A percentile compares a stretch with the other conserved stretches of the same genome.
These are phyloP conservation scores for Fusarium piperis DNA, from an alignment of 2,329 filamentous ascomycete species.

Conservation along the genomic window DNA sequence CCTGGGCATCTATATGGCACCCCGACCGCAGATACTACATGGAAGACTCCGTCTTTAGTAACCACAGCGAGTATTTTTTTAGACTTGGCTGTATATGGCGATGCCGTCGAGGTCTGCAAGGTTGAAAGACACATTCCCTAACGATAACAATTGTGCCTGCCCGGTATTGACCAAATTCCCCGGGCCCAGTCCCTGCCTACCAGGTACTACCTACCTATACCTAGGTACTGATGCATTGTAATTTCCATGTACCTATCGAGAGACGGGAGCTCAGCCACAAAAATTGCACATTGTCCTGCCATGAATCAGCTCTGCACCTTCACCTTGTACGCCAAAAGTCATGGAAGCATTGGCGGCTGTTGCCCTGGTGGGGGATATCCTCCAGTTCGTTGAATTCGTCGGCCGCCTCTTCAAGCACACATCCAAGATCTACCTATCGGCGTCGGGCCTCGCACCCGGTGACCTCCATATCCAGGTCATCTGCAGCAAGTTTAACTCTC, in stretches of 20 bases:
- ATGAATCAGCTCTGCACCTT: fast-evolving
- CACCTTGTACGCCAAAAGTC: neutral
- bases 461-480: neutral
- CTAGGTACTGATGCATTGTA: neutral
- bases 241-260: neutral
- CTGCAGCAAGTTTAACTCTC: constrained; percentile 62
- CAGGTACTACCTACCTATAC: no score
- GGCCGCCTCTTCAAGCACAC: neutral
- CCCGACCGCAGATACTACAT: no score
- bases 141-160: neutral
- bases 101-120: neutral
- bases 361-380: neutral
- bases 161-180: neutral
- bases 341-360: neutral
- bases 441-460: neutral
- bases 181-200: neutral
- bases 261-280: neutral
- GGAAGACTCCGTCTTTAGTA: no score
- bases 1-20: no score
- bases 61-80: no score
- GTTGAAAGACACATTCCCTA: neutral
- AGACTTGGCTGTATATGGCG: neutral
- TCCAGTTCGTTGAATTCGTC: neutral
- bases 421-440: neutral
- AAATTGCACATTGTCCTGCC: neutral